Evolutionary conservation across 495 filamentous ascomycete genomes (phyloP), one percentile per base, ranked within the genome.

Genomic region (Niebla homalea): DNA sequence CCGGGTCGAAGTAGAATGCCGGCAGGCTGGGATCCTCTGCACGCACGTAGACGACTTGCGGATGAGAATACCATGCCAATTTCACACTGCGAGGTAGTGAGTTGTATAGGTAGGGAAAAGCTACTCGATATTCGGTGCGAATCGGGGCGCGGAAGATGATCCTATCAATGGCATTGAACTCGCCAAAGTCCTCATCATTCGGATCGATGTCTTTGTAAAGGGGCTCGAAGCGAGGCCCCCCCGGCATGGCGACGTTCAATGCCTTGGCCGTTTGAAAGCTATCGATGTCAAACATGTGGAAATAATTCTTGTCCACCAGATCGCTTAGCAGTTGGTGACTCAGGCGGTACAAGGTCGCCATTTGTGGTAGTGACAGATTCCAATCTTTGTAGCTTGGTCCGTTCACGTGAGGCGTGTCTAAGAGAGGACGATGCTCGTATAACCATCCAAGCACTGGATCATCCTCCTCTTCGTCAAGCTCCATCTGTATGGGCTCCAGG

Each of bases 191-290:
- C 65, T 99, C 93, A 59, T 97, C 89, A 59, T 99, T 97, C 26
- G 93, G 93, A 62, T 99, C 90, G 43, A 99, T 87, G 56, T 99
- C 93, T 67, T 99, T 99, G 73, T 97, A 99, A 11, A 99, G 67
- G 15, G 93, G 93, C 68, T 99, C 93, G 49, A 99, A 99, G 37
- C 92, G 81, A 55, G 93, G 93, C 35, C 93, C 93, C 62, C 93
- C 93, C 14, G 93, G 93, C 36, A 99, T 86, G 8, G 93, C 90
- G 46, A 97, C 89, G 57, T 99, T 99, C 43, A 99, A 68, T 2
- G 93, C 93, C 66, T 99, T 99, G 8, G 93, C 93, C 16, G 93
- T 96, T 50, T 90, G 80, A 62, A 97, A 95, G 54, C 87, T 93
- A 63, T 90, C 87, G 23, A 92, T 68, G 57, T 99, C 93, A 60